Base-by-base conservation (phyloP, 1,139 yeast genomes). In the Suhomyces bokatorum region DNA sequence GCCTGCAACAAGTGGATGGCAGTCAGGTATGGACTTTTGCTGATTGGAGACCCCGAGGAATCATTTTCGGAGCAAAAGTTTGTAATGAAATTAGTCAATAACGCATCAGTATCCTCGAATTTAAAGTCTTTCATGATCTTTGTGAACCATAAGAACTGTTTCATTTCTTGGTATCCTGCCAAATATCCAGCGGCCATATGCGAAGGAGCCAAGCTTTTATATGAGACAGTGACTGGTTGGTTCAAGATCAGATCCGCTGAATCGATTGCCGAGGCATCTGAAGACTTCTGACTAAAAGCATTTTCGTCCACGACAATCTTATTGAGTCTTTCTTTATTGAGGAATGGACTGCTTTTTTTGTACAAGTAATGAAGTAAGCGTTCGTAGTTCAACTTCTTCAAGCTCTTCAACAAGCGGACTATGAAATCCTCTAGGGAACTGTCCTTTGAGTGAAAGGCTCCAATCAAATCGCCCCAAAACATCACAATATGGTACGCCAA, bases 141-240 rank as follows among this genome's bases (percentile, higher is more conserved):
- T 44, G 63, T 57, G 40, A 69, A 55, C 70, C 70, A 70, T 34
- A 64, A 55, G 40, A 60, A 66, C 37, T 61, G 63, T 51, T 67
- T 69, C 44, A 66, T 45, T 15, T 51, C 47, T 16, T 39, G 35
- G 16, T 39, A 44, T 6, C 43, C 43, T 9, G 38, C 32, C 20
- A 43, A 40, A 6, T 39, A 39, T 2, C 38, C 37, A 11, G 49
- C 22, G n/a, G 47, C 33, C 28, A 50, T 39, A 33, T 40, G 48
- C 10, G 45, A 34, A 1, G 46, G 42, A 3, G 46, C 40, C 31
- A 41, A 45, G 24, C 44, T 46, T 27, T 47, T 50, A 40, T 44
- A 45, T 2, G 51, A 44, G 24, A 31, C 22, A 7, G 46, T 16
- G 1, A 30, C 37, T 1, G 26, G 32, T 16, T 26, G 29, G 20